Conservation (phyloP, 192 early-diverging fungal genomes). For the Gonapodya sp. region DNA sequence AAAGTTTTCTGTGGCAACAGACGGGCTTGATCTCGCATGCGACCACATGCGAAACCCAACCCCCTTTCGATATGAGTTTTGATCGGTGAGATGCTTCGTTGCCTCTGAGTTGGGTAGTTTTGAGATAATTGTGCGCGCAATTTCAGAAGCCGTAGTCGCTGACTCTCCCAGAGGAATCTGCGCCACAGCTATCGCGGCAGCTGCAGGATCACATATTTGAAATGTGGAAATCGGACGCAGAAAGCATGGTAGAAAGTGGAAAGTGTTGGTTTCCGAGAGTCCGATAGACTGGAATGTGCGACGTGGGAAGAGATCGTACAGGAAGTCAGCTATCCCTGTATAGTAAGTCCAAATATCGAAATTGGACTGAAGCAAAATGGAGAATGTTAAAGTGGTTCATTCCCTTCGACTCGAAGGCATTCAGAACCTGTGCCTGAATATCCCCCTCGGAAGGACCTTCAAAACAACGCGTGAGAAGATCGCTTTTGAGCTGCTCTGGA, state of each 20-base stretch:
- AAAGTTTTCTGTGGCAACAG: slow-evolving; percentile 15
- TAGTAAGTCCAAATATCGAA: slow-evolving; percentile 10
- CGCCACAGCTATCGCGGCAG: slow-evolving; percentile 18
- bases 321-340: slow-evolving; percentile 11
- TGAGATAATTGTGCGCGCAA: neutral
- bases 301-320: slow-evolving; percentile 20
- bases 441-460: neutral
- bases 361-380: neutral
- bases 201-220: neutral
- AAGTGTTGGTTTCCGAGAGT: slow-evolving; percentile 25
- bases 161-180: slow-evolving; percentile 21
- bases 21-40: slow-evolving; percentile 9
- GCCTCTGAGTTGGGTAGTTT: slow-evolving; percentile 15
- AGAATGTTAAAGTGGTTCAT: no score
- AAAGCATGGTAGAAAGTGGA: slow-evolving; percentile 25
- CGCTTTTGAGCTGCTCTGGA: slow-evolving; percentile 14
- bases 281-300: slow-evolving; percentile 21
- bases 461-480: slow-evolving; percentile 15
- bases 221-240: slow-evolving; percentile 12
- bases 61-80: neutral
- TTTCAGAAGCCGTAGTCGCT: slow-evolving; percentile 8
- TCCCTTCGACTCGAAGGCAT: neutral
- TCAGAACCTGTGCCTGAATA: neutral
- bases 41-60: slow-evolving; percentile 12
- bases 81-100: slow-evolving; percentile 11